Conservation (phyloP, 495 filamentous ascomycete species). For the Neurospora pannonica region DNA sequence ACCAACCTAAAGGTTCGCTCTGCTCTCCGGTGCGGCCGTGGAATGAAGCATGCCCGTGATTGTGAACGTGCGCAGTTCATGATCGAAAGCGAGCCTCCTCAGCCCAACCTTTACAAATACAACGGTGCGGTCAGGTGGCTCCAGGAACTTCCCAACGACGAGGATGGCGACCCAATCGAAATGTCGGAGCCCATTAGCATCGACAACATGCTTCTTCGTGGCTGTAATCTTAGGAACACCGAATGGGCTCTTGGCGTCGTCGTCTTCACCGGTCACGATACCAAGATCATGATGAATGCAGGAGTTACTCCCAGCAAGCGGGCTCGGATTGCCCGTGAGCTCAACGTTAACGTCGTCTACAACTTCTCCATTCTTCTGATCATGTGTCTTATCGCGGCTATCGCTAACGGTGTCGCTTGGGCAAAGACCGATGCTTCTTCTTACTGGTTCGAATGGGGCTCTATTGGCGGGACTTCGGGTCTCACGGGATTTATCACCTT, state of each 20-base stretch:
- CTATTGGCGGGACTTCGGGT: constrained; percentile 65
- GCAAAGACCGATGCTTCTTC: constrained; percentile 60
- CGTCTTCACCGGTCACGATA: constrained; percentile 91
- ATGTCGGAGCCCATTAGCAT: constrained; percentile 92
- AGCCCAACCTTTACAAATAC: constrained; percentile 89
- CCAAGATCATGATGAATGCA: constrained; percentile 99
- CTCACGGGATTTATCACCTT: constrained; percentile 92
- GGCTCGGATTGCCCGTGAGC: constrained; percentile 76
- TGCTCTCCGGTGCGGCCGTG: constrained; percentile 74
- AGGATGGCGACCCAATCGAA: constrained; percentile 48
- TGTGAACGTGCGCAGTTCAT: constrained; percentile 82
- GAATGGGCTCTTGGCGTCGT: constrained; percentile 97
- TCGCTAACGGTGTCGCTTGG: constrained; percentile 82
- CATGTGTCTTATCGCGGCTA: constrained; percentile 81
- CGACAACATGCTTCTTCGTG: constrained; percentile 89
- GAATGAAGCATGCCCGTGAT: constrained; percentile 79
- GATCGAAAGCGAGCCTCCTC: constrained; percentile 85
- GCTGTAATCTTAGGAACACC: constrained; percentile 88
- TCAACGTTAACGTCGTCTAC: constrained; percentile 97
- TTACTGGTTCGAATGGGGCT: constrained; percentile 77
- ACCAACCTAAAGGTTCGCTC: constrained; percentile 96
- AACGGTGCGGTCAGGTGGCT: constrained; percentile 82
- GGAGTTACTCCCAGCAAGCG: constrained; percentile 96
- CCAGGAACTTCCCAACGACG: constrained; percentile 54
- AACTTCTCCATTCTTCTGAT: constrained; percentile 86